phyloP scores from a whole-genome alignment of 2,329 filamentous ascomycete species.

The Fusarium albosuccineum region DNA sequence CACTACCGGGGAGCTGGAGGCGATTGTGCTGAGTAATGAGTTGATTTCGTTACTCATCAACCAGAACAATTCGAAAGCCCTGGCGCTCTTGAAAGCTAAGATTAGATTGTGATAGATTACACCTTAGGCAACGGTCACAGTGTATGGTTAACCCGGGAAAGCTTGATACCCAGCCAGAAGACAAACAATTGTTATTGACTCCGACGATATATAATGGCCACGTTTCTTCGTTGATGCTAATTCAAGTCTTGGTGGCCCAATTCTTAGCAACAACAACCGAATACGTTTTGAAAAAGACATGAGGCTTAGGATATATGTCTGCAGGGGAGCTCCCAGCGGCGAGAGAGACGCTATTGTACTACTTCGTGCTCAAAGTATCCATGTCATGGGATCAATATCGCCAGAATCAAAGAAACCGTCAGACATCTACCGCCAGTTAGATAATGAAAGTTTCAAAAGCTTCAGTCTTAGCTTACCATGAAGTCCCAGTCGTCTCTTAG shows the following conservation, averaged over 20 bases:
- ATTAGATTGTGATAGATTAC: slow-evolving; percentile 38
- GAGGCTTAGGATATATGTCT: no score
- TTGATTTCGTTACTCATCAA: slow-evolving; percentile 49
- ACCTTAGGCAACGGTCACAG: not conserved
- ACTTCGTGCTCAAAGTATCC: slow-evolving; percentile 17
- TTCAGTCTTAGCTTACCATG: slow-evolving; percentile 29
- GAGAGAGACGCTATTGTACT: not conserved
- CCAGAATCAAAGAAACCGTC: slow-evolving; percentile 25
- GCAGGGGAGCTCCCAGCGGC: no score
- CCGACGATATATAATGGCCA: not conserved
- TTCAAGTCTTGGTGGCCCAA: no score
- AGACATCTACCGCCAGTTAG: slow-evolving; percentile 14
- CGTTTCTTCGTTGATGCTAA: not conserved
- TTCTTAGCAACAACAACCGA: no score
- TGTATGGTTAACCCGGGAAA: not conserved
- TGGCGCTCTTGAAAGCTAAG: slow-evolving; percentile 46
- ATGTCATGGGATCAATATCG: slow-evolving; percentile 11
- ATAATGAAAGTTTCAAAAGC: not conserved
- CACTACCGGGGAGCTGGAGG: slow-evolving; percentile 43
- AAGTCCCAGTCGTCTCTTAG: slow-evolving; percentile 44
- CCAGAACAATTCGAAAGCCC: slow-evolving; percentile 46
- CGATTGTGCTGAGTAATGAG: slow-evolving; percentile 51
- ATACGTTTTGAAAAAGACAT: no score
- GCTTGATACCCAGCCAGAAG: not conserved
- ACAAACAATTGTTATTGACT: no score